Percentiles rank a stretch among this genome's conserved stretches.
These are phyloP conservation scores for Hortaea werneckii DNA, from an alignment of 2,329 filamentous ascomycete genomes.

Conservation along the genomic window DNA sequence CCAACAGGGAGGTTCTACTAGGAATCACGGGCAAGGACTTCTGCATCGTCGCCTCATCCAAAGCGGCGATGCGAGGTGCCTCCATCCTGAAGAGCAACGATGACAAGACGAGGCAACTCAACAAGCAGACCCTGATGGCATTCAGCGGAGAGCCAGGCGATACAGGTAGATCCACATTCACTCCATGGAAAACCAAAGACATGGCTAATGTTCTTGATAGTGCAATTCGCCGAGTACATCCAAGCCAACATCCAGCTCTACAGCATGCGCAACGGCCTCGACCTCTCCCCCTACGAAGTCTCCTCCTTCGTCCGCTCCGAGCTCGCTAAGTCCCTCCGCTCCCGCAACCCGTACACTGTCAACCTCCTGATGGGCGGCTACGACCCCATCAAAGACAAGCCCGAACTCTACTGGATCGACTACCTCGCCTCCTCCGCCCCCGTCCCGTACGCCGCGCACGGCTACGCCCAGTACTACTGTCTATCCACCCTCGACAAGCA, in stretches of 20 bases:
- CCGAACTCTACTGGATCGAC: constrained; percentile 91
- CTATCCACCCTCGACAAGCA: constrained; percentile 97
- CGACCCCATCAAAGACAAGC: constrained; percentile 83
- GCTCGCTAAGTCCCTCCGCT: constrained; percentile 81
- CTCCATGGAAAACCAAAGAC: neutral
- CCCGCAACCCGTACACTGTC: constrained; percentile 89
- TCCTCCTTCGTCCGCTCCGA: constrained; percentile 91
- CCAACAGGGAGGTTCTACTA: constrained; percentile 81
- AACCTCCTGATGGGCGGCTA: constrained; percentile 92
- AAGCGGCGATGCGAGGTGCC: constrained; percentile 94
- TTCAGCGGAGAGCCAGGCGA: constrained; percentile 95
- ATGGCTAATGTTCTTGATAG: constrained; percentile 35
- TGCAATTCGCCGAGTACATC: constrained; percentile 98
- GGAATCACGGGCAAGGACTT: constrained; percentile 99
- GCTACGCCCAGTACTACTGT: constrained; percentile 99
- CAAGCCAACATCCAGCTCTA: constrained; percentile 98
- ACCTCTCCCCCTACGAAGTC: constrained; percentile 79
- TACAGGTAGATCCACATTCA: constrained; percentile 52
- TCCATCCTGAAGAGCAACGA: constrained; percentile 91
- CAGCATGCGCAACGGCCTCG: constrained; percentile 93
- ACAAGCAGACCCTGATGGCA: constrained; percentile 89
- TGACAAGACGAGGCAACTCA: constrained; percentile 89
- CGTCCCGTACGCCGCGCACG: constrained; percentile 91
- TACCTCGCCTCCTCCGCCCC: constrained; percentile 84
- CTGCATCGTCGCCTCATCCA: constrained; percentile 92